Percentiles rank a stretch among this genome's conserved stretches.
phyloP scores from a whole-genome alignment of 2,329 filamentous ascomycete species.

The Achaetomium macrosporum region DNA sequence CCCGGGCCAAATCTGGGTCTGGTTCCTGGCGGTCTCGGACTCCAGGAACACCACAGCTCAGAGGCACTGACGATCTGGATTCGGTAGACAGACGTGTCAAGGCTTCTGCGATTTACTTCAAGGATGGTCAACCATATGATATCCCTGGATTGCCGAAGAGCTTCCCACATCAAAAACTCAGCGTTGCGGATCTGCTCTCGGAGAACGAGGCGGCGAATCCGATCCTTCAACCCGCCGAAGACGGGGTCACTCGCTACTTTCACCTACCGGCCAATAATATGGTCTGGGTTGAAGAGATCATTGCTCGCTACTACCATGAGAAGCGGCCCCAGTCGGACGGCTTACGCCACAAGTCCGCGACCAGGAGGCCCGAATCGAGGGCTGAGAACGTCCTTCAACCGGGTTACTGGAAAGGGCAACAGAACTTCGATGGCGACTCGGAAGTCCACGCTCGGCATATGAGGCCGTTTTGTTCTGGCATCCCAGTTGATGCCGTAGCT shows the following conservation, averaged over 20 bases:
- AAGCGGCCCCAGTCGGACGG: slow-evolving; percentile 8
- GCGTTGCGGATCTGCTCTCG: slow-evolving; percentile 16
- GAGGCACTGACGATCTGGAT: neutral
- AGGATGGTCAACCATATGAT: slow-evolving; percentile 13
- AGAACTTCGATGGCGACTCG: slow-evolving; percentile 23
- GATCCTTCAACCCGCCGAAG: slow-evolving; percentile 14
- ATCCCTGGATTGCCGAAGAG: slow-evolving; percentile 6
- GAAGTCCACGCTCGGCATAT: slow-evolving; percentile 33
- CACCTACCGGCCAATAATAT: slow-evolving; percentile 25
- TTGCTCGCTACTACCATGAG: slow-evolving; percentile 23
- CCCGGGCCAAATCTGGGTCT: neutral
- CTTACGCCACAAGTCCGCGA: neutral
- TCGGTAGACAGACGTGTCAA: slow-evolving; percentile 16
- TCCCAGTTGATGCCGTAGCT: slow-evolving; percentile 23
- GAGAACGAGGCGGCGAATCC: slow-evolving; percentile 17
- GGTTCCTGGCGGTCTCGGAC: neutral
- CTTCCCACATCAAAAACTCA: slow-evolving; percentile 19
- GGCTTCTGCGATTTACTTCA: slow-evolving; percentile 18
- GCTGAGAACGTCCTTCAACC: slow-evolving; percentile 19
- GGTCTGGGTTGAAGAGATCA: slow-evolving; percentile 20
- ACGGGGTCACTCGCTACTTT: slow-evolving; percentile 18
- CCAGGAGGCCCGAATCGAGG: slow-evolving; percentile 2
- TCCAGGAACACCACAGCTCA: neutral
- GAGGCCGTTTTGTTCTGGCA: slow-evolving; percentile 30
- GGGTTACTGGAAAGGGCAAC: slow-evolving; percentile 32